These are phyloP conservation scores for Lactarius quietus DNA, from an alignment of 768 basidiomycete species.

Conservation along the genomic window DNA sequence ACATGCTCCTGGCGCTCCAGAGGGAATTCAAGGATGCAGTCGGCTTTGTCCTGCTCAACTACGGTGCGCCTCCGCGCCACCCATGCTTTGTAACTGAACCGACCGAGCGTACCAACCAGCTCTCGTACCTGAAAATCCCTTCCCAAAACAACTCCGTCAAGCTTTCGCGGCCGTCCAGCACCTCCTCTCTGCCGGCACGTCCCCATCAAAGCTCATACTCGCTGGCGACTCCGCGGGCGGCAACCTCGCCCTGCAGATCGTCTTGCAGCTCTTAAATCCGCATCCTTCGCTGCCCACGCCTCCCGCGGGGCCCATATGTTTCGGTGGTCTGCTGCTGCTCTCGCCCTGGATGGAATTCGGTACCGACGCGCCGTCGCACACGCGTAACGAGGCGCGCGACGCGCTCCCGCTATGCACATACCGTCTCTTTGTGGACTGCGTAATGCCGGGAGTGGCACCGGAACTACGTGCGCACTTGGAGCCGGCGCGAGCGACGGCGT, in stretches of 20 bases:
- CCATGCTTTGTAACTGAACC: too few species aligned
- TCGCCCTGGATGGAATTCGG: slow-evolving; percentile 6
- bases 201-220: slow-evolving; percentile 26
- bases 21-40: slow-evolving; percentile 7
- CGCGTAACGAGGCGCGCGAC: slow-evolving; percentile 3
- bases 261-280: slow-evolving; percentile 24
- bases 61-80: background rate
- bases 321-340: slow-evolving; percentile 9
- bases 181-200: slow-evolving; percentile 21
- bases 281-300: slow-evolving; percentile 8
- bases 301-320: background rate
- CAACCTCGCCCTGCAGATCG: slow-evolving; percentile 26
- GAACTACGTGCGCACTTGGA: slow-evolving; percentile 5
- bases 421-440: background rate
- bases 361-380: slow-evolving; percentile 6
- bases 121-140: slow-evolving; percentile 1
- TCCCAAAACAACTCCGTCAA: slow-evolving; percentile 25
- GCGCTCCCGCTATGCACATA: background rate
- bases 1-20: slow-evolving; percentile 4
- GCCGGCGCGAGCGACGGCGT: slow-evolving; percentile 1
- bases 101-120: background rate
- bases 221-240: slow-evolving; percentile 27
- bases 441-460: background rate
- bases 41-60: slow-evolving; percentile 11
- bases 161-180: slow-evolving; percentile 18